Percentiles rank a stretch among this genome's conserved stretches.
These are phyloP conservation scores for Tolypocladium sp. DNA, from an alignment of 2,329 filamentous ascomycete genomes.

Conservation along the genomic window DNA sequence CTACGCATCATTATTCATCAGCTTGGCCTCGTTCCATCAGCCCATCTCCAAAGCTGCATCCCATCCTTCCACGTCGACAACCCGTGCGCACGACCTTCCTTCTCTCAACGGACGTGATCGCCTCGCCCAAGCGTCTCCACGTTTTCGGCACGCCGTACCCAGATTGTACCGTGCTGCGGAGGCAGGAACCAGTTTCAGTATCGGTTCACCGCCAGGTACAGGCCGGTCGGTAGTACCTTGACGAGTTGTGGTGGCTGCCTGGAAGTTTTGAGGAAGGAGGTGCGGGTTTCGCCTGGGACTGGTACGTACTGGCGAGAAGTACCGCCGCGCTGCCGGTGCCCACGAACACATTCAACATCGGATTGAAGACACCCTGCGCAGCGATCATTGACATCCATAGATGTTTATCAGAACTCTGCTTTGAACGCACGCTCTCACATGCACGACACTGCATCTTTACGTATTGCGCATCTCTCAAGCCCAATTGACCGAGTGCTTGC, in stretches of 20 bases:
- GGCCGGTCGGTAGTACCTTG: neutral
- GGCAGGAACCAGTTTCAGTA: neutral
- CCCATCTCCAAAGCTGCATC: neutral
- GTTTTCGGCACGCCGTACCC: neutral
- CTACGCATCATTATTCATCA: neutral
- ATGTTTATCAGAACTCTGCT: neutral
- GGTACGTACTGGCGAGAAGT: neutral
- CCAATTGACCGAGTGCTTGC: neutral
- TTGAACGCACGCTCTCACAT: neutral
- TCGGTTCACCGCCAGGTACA: neutral
- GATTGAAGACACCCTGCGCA: neutral
- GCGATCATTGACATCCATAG: neutral
- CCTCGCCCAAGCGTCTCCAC: neutral
- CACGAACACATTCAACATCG: neutral
- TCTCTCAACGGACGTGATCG: neutral
- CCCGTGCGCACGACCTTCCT: neutral
- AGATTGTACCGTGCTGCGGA: neutral
- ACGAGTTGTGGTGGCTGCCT: neutral
- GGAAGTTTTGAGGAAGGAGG: neutral
- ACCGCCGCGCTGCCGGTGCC: neutral
- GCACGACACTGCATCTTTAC: neutral
- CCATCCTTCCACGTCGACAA: neutral
- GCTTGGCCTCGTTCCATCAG: neutral
- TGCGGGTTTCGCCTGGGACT: neutral
- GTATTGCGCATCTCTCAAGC: neutral